These are phyloP conservation scores for Tagetes erecta DNA, from an alignment of 129 eudicot species.

Conservation along the genomic window DNA sequence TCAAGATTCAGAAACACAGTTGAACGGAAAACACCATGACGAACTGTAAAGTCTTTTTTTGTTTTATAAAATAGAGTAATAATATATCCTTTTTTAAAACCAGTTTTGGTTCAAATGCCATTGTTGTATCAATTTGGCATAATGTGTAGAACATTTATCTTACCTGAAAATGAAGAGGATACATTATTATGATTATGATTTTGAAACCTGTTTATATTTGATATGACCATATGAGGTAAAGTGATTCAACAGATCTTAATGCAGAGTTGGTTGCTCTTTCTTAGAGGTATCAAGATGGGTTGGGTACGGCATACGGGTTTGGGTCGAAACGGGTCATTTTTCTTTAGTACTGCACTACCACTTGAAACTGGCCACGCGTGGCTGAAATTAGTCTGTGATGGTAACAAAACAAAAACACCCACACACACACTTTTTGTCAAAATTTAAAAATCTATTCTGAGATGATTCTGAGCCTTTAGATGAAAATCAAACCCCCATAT, in stretches of 20 bases:
- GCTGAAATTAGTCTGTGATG: too few relatives aligned
- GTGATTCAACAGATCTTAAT: not conserved
- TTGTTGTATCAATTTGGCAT: conserved; percentile 26
- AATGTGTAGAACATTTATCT: conserved; percentile 27
- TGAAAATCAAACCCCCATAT: too few relatives aligned
- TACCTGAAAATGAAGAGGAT: conserved; percentile 27
- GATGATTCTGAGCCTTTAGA: too few relatives aligned
- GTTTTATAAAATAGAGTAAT: not conserved
- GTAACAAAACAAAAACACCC: too few relatives aligned
- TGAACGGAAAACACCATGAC: conserved; percentile 43
- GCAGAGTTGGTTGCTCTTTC: not conserved
- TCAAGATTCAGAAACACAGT: conserved; percentile 23
- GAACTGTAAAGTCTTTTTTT: conserved; percentile 55
- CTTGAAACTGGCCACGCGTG: not conserved
- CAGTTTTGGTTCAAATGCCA: conserved; percentile 24
- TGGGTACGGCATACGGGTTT: not conserved
- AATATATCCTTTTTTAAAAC: not conserved
- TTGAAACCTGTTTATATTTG: conserved; percentile 19
- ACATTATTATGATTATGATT: not conserved
- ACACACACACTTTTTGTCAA: too few relatives aligned
- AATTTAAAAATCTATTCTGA: too few relatives aligned
- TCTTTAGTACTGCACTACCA: not conserved
- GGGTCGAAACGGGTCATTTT: not conserved
- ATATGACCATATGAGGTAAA: conserved; percentile 11
- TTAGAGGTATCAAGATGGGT: not conserved